Evolutionary conservation across 164 flowering plant genomes (phyloP), one percentile per base, ranked within the genome.

Genomic region (Sextonia rubra): DNA sequence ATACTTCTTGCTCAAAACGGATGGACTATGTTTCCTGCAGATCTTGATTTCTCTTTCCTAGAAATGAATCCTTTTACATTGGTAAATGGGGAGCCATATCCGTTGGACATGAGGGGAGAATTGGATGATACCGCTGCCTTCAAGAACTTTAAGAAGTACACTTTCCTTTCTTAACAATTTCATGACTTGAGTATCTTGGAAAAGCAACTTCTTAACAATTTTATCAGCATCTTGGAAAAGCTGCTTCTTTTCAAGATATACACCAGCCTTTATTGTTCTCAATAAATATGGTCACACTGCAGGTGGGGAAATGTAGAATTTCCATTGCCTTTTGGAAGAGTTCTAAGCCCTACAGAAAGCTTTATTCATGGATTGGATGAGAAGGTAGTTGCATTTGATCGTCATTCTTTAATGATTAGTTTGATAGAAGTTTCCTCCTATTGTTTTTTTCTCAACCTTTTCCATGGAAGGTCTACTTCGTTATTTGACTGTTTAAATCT

Each of bases 51-150:
- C 85, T 89, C 85, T 74, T 91, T 93, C 78, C 69, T 93, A 70
- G 98, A 93, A 85, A 91, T 91, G 98, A 93, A 93, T 79, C 97
- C 98, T 7, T 93, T 93, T 75, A 89, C 98, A 11, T 78, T 93
- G 77, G 91, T 93, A 58, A 75, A 90, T 70, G 97, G 93, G 60
- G 83, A 90, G 78, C 97, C 95, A 70, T 91, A 89, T 79, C 97
- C 97, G 11, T 76, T 93, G 80, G 97, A 93, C 75, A 93, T 90
- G 98, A 85, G 97, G 64, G 98, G 97, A 62, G 98, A 91, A 71
- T 73, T 93, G 86, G 98, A 93, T 82, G 97, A 93, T 70, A 93
- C 98, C 66, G 97, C 98, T 68, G 88, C 94, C 44, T 93, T 93
- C 80, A 91, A 93, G 84, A 93, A 93, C 82, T 93, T 93, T 62